Conservation (phyloP, 176 grass and related monocot species). For the Saccharum spontaneum region DNA sequence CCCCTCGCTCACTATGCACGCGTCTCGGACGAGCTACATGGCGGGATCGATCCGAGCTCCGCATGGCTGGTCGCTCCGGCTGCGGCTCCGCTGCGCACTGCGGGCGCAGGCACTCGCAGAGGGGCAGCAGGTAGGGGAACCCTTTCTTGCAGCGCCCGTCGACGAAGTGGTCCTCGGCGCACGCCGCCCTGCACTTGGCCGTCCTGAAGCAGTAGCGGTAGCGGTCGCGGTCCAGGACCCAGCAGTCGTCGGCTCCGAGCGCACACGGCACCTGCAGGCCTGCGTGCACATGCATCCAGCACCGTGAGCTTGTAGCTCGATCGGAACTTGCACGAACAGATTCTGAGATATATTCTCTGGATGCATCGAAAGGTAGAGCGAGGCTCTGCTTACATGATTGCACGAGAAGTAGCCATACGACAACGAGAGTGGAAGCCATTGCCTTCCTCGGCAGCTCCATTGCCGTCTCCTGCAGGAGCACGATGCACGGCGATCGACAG, state of each 20-base stretch:
- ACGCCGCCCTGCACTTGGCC: neutral
- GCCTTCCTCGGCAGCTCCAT: neutral
- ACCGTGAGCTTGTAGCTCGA: neutral
- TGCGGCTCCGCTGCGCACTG: neutral
- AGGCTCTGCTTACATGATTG: neutral
- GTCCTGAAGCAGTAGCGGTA: neutral
- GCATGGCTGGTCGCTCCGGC: neutral
- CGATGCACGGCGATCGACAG: neutral
- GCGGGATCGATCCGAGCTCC: neutral
- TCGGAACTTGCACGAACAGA: neutral
- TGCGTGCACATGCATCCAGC: neutral
- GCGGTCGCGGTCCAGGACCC: neutral
- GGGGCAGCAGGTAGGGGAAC: neutral
- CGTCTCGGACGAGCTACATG: neutral
- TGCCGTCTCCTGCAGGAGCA: neutral
- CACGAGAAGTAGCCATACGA: neutral
- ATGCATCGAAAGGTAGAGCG: neutral
- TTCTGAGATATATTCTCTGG: too few species aligned
- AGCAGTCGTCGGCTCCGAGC: neutral
- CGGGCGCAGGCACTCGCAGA: constrained; percentile 8
- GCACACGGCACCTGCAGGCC: neutral
- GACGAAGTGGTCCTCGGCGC: neutral
- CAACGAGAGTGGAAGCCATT: neutral
- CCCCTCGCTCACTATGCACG: too few species aligned
- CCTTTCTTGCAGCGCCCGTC: neutral